These are phyloP conservation scores for Triticum dicoccoides DNA, from an alignment of 176 grass and related monocot genomes.

Conservation along the genomic window DNA sequence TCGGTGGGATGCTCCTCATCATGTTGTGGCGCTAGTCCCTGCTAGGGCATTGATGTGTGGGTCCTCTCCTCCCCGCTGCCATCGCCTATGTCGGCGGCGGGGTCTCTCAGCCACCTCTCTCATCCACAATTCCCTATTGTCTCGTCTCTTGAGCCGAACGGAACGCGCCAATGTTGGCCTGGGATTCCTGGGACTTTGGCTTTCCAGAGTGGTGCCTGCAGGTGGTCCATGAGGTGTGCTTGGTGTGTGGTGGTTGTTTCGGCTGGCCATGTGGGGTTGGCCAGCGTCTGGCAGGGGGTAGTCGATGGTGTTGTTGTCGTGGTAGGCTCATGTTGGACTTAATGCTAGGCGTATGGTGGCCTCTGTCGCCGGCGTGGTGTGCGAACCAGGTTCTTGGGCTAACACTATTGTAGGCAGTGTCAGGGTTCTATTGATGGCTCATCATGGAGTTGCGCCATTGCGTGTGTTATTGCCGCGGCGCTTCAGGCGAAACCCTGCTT, in stretches of 20 bases:
- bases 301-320: neutral
- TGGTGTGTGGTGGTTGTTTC: too few species aligned
- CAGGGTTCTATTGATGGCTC: neutral
- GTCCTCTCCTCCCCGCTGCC: neutral
- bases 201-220: neutral
- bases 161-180: neutral
- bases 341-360: neutral
- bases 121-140: neutral
- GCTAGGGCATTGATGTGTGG: neutral
- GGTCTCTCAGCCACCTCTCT: neutral
- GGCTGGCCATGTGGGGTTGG: too few species aligned
- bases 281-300: too few species aligned
- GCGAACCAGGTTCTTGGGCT: neutral
- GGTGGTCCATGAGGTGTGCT: too few species aligned
- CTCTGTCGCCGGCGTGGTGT: neutral
- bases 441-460: neutral
- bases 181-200: neutral
- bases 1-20: neutral
- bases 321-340: neutral
- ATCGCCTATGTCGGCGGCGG: neutral
- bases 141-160: neutral
- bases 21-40: neutral
- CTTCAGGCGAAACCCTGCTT: neutral
- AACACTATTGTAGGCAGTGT: neutral
- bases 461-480: neutral